Percentiles rank a stretch among this genome's conserved stretches.
Evolutionary conservation across 192 early-diverging fungal species (phyloP).

Genomic region (Linnemannia zychae): DNA sequence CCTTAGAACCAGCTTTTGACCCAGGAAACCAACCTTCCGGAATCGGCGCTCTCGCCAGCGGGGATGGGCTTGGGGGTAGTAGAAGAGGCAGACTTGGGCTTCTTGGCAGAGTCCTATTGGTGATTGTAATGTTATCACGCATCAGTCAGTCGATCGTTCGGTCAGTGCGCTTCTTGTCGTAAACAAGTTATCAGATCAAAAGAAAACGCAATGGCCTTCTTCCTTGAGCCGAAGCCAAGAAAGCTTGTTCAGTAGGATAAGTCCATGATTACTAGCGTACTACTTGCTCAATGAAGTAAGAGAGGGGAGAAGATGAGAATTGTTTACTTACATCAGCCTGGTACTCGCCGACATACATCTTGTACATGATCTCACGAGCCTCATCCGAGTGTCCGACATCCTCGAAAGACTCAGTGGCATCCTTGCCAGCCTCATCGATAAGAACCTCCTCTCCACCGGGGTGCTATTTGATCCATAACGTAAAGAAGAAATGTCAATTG

Average conservation of each 20-base stretch:
- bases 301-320: not conserved
- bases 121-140: not conserved
- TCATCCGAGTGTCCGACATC: slow-evolving; percentile 98
- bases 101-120: slow-evolving; percentile 24
- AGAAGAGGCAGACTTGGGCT: slow-evolving; percentile 34
- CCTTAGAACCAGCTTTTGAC: slow-evolving; percentile 51
- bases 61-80: slow-evolving; percentile 42
- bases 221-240: not conserved
- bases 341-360: slow-evolving; percentile 82
- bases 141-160: not conserved
- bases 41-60: slow-evolving; percentile 25
- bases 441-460: slow-evolving; percentile 98
- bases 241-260: not conserved
- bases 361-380: slow-evolving; percentile 87
- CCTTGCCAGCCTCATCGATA: slow-evolving; percentile 89
- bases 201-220: not conserved
- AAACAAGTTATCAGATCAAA: slow-evolving; percentile 29
- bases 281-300: not conserved
- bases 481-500: slow-evolving; percentile 7
- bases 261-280: not conserved
- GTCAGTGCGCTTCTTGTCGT: no score
- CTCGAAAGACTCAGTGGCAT: slow-evolving; percentile 95
- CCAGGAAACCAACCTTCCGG: slow-evolving; percentile 60
- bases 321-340: slow-evolving; percentile 62
- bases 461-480: slow-evolving; percentile 70